Base-by-base conservation (phyloP, 495 filamentous ascomycete genomes). In the Friedmanniomyces simplex region DNA sequence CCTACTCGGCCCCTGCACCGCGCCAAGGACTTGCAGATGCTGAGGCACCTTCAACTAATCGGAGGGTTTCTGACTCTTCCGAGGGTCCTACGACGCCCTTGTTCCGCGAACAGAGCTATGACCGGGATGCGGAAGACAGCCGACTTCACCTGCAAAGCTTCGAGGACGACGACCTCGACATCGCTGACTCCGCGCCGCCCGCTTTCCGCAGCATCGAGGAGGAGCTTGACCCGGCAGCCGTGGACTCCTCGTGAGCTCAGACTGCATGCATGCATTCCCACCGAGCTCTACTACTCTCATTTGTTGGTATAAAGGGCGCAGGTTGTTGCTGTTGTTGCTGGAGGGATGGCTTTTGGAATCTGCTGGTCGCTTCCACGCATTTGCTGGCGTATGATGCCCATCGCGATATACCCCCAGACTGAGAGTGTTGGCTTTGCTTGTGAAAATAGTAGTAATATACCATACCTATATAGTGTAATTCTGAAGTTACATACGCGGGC, bases 61-160 rank as follows among this genome's bases (percentile, higher is more conserved):
- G 50, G n/a, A 24, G 13, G 28, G 32, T 26, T 13, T 49, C 52
- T 6, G 30, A 25, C 13, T 34, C 25, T 18, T 24, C 39, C 21
- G 57, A 59, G 81, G 77, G 82, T 88, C 94, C 70, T 84, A 86
- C 71, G 78, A 83, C 61, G 74, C 82, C 69, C n/a, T 58, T 72
- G 25, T 36, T 73, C 43, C 49, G 70, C n/a, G 64, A 68, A 25
- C 67, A 64, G 48, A 62, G 52, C 43, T 72, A 73, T 54, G 70
- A 72, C 54, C 55, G 56, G 37, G 71, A 72, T 52, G 70, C 70
- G 5, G 67, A 71, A 52, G 64, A 60, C 48, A 62, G 42, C 55
- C n/a, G 57, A 18, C 30, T 52, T 7, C 26, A 59, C 22, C 21
- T 59, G 50, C 50, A 50, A 18, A 26, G 30, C 39, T 48, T 55